Base-by-base conservation (phyloP, 2,329 filamentous ascomycete genomes). In the Beauveria australis region DNA sequence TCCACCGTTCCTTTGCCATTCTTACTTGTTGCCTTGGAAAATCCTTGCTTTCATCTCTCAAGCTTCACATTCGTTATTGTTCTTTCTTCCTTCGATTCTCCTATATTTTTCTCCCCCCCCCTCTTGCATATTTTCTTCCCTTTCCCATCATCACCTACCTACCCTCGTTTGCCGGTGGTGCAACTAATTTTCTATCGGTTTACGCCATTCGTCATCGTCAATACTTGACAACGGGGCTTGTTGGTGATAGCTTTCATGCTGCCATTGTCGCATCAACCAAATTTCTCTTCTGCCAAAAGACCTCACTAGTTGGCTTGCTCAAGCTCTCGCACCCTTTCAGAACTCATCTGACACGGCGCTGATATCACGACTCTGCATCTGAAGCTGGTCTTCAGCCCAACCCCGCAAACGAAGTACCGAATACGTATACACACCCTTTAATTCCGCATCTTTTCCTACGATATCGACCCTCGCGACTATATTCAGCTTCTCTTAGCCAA, bases 1-100 rank as follows among this genome's bases (percentile, higher is more conserved):
- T 59, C 57, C 57, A 59, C 37, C 8, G 24, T 43, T 26, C 57
- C n/a, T 53, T 37, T 44, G 41, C 46, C n/a, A 46, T 53, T 19
- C 57, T 47, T 28, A 59, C 57, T 60, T 55, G 59, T 37, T 54
- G 52, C 52, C 44, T 52, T 53, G 28, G 30, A 53, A 53, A 10
- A 57, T 37, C 59, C 44, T 61, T 57, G 41, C 28, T 24, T 26
- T 52, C 19, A 19, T 37, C 5, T 53, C 28, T 54, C 41, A n/a
- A 26, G 24, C 59, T 57, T 56, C 59, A 56, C 53, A 53, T 53
- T 59, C 57, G 47, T 57, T 57, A 7, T 61, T 59, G 53, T 56
- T 61, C 59, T 59, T 49, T 54, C 53, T 63, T 67, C 62, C 64
- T 64, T 62, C 60, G 64, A 28, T 24, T 59, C 63, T 62, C 55